A percentile compares a stretch with the other conserved stretches of the same genome.
These are phyloP conservation scores for Fraxinus velutina DNA, from an alignment of 305 asterid species.

Conservation along the genomic window DNA sequence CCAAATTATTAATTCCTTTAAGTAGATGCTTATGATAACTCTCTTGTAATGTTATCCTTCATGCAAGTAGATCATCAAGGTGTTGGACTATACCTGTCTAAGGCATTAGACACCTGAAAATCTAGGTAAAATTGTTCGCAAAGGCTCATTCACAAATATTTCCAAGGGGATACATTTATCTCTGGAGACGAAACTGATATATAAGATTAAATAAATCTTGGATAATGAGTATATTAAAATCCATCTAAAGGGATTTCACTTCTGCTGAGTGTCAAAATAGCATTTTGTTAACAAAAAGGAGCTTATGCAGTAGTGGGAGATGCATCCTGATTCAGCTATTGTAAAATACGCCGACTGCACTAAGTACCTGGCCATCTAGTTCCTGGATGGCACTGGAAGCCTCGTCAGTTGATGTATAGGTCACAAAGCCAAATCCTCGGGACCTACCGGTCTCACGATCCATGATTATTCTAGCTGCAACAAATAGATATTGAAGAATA, in stretches of 20 bases:
- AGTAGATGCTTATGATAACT: background rate
- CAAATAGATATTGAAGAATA: background rate
- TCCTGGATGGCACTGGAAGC: constrained; percentile 83
- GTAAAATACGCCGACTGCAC: background rate
- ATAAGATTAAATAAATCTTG: background rate
- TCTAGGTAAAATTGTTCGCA: background rate
- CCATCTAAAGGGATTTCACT: background rate
- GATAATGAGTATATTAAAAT: background rate
- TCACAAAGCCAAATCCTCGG: constrained; percentile 83
- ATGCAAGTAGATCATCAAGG: background rate
- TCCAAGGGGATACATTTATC: background rate
- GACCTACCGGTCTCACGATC: constrained; percentile 91
- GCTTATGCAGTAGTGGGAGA: background rate
- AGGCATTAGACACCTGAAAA: background rate
- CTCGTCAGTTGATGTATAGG: constrained; percentile 59
- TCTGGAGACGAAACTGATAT: background rate
- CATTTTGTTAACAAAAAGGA: background rate
- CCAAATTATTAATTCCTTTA: background rate
- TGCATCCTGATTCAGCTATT: background rate
- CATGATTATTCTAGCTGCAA: constrained; percentile 66
- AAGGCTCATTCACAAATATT: background rate
- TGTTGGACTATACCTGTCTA: background rate
- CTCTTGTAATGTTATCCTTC: background rate
- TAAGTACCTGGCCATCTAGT: constrained; percentile 71
- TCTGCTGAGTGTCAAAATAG: background rate